Evolutionary conservation across 495 filamentous ascomycete genomes (phyloP).

Genomic region (Oidiodendron maius): DNA sequence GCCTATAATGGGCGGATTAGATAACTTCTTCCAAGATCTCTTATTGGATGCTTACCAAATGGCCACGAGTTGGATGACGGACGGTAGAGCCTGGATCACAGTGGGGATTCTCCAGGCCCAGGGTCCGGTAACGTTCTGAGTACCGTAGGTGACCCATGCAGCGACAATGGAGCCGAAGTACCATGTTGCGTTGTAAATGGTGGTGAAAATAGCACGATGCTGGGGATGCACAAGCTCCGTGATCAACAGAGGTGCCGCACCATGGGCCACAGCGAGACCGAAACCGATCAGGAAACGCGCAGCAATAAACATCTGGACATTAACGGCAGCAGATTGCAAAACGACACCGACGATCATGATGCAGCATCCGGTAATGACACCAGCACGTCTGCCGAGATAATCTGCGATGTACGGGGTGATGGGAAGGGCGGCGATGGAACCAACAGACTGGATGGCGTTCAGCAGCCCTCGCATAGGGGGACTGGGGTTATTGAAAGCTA

Average conservation of each 20-base stretch:
- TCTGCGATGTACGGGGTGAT: slow-evolving; percentile 44
- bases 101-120: slow-evolving; percentile 51
- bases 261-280: slow-evolving; percentile 39
- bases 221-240: slow-evolving; percentile 49
- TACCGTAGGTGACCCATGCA: slow-evolving; percentile 32
- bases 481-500: slow-evolving; percentile 25
- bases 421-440: slow-evolving; percentile 42
- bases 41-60: slow-evolving; percentile 40
- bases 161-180: slow-evolving; percentile 41
- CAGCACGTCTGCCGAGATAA: slow-evolving; percentile 39
- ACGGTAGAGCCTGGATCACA: slow-evolving; percentile 44
- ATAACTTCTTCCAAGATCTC: no score
- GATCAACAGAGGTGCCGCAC: slow-evolving; percentile 42
- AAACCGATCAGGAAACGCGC: slow-evolving; percentile 40
- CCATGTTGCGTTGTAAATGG: slow-evolving; percentile 49
- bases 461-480: slow-evolving; percentile 25
- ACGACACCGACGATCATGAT: slow-evolving; percentile 47
- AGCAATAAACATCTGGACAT: slow-evolving; percentile 38
- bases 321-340: slow-evolving; percentile 40
- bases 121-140: slow-evolving; percentile 35
- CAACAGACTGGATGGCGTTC: slow-evolving; percentile 31
- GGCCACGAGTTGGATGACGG: slow-evolving; percentile 41
- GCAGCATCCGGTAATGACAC: slow-evolving; percentile 45
- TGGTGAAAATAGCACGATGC: slow-evolving; percentile 47
- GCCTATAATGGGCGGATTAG: neutral